Conservation (phyloP, 1,284 basidiomycete genomes). For the Puccinia coronata region DNA sequence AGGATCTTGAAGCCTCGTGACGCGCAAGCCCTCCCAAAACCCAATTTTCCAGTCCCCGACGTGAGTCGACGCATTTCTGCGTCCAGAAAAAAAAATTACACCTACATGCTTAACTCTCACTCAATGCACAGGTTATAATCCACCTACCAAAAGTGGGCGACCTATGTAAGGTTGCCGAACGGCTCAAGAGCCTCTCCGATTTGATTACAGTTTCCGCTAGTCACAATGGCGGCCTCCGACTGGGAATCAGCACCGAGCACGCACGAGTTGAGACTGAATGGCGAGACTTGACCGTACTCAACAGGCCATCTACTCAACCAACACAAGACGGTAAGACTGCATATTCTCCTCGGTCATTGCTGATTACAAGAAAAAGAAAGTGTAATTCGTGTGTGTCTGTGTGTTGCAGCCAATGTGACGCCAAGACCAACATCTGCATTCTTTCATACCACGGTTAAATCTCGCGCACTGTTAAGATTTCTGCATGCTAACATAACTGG, state of each 20-base stretch:
- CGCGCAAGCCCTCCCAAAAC: slow-evolving; percentile 73
- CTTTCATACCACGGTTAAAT: slow-evolving; percentile 34
- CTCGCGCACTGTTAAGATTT: slow-evolving; percentile 30
- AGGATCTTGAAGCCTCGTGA: slow-evolving; percentile 73
- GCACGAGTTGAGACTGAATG: slow-evolving; percentile 44
- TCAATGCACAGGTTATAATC: slow-evolving; percentile 70
- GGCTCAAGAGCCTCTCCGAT: slow-evolving; percentile 73
- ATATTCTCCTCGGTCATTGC: neutral
- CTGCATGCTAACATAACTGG: slow-evolving; percentile 33
- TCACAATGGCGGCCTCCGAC: slow-evolving; percentile 60
- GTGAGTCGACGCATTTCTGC: slow-evolving; percentile 62
- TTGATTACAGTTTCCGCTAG: slow-evolving; percentile 73
- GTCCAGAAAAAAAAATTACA: neutral
- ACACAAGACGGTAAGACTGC: slow-evolving; percentile 2
- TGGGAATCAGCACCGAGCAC: slow-evolving; percentile 55
- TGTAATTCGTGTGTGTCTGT: neutral
- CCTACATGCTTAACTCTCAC: slow-evolving; percentile 15
- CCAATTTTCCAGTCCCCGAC: slow-evolving; percentile 82
- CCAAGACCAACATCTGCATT: slow-evolving; percentile 20
- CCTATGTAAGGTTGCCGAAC: slow-evolving; percentile 74
- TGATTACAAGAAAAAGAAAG: neutral
- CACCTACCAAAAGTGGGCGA: slow-evolving; percentile 75
- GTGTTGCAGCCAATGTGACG: neutral
- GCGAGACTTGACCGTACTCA: slow-evolving; percentile 22
- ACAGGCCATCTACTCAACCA: neutral